A percentile compares a stretch with the other conserved stretches of the same genome.
phyloP scores from a whole-genome alignment of 192 early-diverging fungal species.

The Podila epicladia region DNA sequence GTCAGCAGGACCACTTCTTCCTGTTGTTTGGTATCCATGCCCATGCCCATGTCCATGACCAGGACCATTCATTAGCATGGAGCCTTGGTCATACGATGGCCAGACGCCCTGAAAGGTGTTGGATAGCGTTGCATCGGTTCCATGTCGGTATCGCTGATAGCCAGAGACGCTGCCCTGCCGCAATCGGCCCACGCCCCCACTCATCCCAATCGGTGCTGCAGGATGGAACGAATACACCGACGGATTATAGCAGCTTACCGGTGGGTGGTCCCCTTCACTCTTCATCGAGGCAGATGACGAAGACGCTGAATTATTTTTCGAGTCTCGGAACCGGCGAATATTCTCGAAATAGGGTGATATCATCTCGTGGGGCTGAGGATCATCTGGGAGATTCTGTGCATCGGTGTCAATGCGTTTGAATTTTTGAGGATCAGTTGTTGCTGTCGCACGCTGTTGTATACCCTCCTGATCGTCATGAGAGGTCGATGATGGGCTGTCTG shows the following conservation, averaged over 20 bases:
- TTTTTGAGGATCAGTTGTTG: no score
- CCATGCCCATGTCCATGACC: not conserved
- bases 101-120: slow-evolving; percentile 29
- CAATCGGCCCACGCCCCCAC: not conserved
- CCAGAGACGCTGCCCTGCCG: slow-evolving; percentile 22
- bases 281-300: slow-evolving; percentile 5
- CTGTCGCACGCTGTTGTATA: no score
- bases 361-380: slow-evolving; percentile 10
- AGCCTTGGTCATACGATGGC: slow-evolving; percentile 2
- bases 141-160: slow-evolving; percentile 9
- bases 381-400: not conserved
- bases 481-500: not conserved
- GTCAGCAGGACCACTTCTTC: not conserved
- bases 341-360: slow-evolving; percentile 37
- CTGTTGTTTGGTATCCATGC: not conserved
- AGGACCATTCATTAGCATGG: not conserved
- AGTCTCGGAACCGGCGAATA: slow-evolving; percentile 26
- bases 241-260: slow-evolving; percentile 2
- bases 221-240: slow-evolving; percentile 15
- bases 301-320: slow-evolving; percentile 13
- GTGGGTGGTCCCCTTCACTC: slow-evolving; percentile 3
- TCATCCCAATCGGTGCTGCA: slow-evolving; percentile 29
- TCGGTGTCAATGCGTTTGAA: slow-evolving; percentile 8
- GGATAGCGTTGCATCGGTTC: slow-evolving; percentile 24
- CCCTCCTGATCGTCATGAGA: no score